These are phyloP conservation scores for Sinapis alba DNA, from an alignment of 441 rosid genomes.

Conservation along the genomic window DNA sequence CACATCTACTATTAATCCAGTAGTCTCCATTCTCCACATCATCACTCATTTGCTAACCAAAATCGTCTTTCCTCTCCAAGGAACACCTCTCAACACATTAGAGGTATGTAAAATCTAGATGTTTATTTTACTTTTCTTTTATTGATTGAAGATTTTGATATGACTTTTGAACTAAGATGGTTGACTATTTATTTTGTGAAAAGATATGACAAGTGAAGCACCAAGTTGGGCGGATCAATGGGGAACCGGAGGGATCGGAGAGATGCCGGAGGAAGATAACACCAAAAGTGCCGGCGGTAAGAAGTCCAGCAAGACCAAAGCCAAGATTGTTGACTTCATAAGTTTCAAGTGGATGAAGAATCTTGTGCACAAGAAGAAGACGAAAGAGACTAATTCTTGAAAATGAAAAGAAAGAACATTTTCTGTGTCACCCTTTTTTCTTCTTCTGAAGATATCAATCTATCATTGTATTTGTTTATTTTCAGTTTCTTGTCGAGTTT, in stretches of 20 bases:
- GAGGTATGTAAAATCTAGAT: conserved; percentile 13
- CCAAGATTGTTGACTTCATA: conserved; percentile 46
- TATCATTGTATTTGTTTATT: conserved; percentile 15
- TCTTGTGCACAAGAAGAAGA: conserved; percentile 47
- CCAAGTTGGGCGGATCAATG: conserved; percentile 98
- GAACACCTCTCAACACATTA: conserved; percentile 20
- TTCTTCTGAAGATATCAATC: neutral
- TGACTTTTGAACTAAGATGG: neutral
- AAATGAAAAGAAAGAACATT: neutral
- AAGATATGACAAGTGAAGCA: conserved; percentile 64
- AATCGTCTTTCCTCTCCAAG: conserved; percentile 16
- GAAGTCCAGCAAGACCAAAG: conserved; percentile 40
- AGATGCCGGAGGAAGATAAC: conserved; percentile 52
- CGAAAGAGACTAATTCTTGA: conserved; percentile 38
- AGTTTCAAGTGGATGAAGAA: conserved; percentile 70
- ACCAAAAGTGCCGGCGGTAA: conserved; percentile 37
- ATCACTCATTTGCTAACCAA: conserved; percentile 24
- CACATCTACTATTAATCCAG: conserved; percentile 32
- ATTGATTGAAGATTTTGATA: neutral
- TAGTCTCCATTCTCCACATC: conserved; percentile 14
- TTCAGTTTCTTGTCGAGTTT: neutral
- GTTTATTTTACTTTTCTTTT: neutral
- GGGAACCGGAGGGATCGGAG: conserved; percentile 88
- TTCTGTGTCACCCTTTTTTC: neutral
- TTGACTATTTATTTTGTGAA: neutral